phyloP scores from a whole-genome alignment of 176 grass and related monocot genomes.

The Puya raimondii region DNA sequence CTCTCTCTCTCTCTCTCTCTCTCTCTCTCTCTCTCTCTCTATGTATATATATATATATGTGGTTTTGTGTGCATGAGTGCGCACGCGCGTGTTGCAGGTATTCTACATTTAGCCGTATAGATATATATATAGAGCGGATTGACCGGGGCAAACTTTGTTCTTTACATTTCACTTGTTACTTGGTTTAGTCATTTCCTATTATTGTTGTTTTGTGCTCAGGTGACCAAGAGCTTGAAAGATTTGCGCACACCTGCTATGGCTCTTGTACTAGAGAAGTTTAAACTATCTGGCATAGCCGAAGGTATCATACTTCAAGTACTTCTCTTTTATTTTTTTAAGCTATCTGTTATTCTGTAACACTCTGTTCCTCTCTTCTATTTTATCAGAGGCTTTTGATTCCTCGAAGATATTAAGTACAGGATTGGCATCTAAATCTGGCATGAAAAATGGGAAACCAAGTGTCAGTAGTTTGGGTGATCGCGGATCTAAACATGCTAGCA shows the following conservation, averaged over 20 bases:
- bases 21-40: not conserved
- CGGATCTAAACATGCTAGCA: constrained; percentile 46
- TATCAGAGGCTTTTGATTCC: constrained; percentile 61
- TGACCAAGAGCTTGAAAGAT: constrained; percentile 84
- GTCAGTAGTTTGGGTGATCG: constrained; percentile 41
- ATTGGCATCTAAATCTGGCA: constrained; percentile 54
- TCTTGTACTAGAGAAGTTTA: constrained; percentile 73
- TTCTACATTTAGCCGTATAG: no score
- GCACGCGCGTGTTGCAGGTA: no score
- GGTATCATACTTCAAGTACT: constrained; percentile 26
- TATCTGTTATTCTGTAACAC: constrained; percentile 13
- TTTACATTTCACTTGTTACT: not conserved
- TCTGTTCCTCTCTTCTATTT: constrained; percentile 16
- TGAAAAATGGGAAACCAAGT: constrained; percentile 62
- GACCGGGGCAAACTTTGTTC: no score
- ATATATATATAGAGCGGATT: no score
- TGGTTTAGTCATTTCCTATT: constrained; percentile 4
- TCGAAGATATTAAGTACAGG: constrained; percentile 51
- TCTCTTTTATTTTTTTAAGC: constrained; percentile 9
- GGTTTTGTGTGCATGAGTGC: no score
- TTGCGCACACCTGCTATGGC: constrained; percentile 73
- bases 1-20: not conserved
- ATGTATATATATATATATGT: no score
- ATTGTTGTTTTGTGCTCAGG: constrained; percentile 24
- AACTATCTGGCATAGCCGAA: constrained; percentile 60